Evolutionary conservation across 306 rosid species (phyloP).

Genomic region (Vigna reflexopilosa): DNA sequence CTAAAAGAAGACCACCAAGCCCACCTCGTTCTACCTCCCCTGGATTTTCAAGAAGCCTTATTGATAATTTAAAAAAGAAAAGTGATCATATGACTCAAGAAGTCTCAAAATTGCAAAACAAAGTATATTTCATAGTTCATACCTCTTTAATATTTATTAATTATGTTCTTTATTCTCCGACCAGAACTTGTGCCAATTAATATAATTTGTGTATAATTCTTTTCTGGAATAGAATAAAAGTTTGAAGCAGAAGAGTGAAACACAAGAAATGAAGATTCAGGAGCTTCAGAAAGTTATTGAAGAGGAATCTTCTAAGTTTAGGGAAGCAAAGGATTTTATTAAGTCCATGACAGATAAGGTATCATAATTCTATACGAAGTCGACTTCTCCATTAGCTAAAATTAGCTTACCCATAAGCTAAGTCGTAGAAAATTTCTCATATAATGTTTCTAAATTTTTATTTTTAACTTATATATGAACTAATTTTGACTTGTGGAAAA

Average conservation of each 20-base stretch:
- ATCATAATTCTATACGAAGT: slow-evolving; percentile 22
- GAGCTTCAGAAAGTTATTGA: slow-evolving; percentile 58
- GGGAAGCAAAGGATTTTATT: slow-evolving; percentile 58
- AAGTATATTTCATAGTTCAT: slow-evolving; percentile 60
- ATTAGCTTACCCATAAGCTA: too few species aligned
- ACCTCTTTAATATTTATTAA: slow-evolving; percentile 18
- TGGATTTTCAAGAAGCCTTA: slow-evolving; percentile 79
- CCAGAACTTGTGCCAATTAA: background rate
- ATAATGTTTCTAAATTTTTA: too few species aligned
- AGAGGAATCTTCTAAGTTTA: slow-evolving; percentile 67
- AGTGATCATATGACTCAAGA: slow-evolving; percentile 74
- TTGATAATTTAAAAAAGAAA: slow-evolving; percentile 78
- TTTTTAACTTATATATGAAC: too few species aligned
- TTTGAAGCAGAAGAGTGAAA: slow-evolving; percentile 64
- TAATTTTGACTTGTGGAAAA: too few species aligned
- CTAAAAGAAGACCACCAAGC: slow-evolving; percentile 82
- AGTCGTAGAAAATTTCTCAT: too few species aligned
- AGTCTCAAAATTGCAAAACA: slow-evolving; percentile 68
- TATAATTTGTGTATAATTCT: slow-evolving; percentile 42
- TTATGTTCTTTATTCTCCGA: slow-evolving; percentile 19
- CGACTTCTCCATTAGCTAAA: too few species aligned
- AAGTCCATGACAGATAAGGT: slow-evolving; percentile 79
- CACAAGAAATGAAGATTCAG: slow-evolving; percentile 68
- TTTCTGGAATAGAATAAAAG: slow-evolving; percentile 59
- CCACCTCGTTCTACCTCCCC: slow-evolving; percentile 77